These are phyloP conservation scores for Fomitiporia mediterranea DNA, from an alignment of 1,284 basidiomycete species.

Conservation along the genomic window DNA sequence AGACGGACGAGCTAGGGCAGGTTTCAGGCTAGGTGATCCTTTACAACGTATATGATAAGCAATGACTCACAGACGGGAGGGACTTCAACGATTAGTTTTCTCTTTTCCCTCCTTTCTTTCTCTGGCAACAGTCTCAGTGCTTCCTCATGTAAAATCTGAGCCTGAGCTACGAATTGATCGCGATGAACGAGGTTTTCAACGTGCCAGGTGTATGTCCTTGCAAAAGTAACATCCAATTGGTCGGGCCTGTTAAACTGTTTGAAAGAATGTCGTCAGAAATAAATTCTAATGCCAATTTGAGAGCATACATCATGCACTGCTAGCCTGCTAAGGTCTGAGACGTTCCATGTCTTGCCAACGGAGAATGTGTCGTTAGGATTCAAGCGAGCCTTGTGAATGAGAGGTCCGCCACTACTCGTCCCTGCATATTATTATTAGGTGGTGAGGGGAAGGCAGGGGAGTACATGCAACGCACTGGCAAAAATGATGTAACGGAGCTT, in stretches of 20 bases:
- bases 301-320: slow-evolving; percentile 68
- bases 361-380: slow-evolving; percentile 96
- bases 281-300: neutral
- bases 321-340: slow-evolving; percentile 76
- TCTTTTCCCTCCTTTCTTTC: too few species aligned
- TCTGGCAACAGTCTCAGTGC: too few species aligned
- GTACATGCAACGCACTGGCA: slow-evolving; percentile 62
- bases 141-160: slow-evolving; percentile 12
- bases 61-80: too few species aligned
- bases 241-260: slow-evolving; percentile 2
- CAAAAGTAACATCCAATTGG: slow-evolving; percentile 19
- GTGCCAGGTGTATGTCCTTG: slow-evolving; percentile 19
- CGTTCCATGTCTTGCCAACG: slow-evolving; percentile 95
- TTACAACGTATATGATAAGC: slow-evolving; percentile 10
- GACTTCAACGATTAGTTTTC: too few species aligned
- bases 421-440: slow-evolving; percentile 42
- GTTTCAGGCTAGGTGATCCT: neutral
- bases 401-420: slow-evolving; percentile 58
- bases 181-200: slow-evolving; percentile 16
- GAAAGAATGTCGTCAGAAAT: neutral
- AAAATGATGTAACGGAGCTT: slow-evolving; percentile 87
- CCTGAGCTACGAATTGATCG: slow-evolving; percentile 9
- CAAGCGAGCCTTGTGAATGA: slow-evolving; percentile 93
- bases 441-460: slow-evolving; percentile 3
- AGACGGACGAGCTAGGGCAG: slow-evolving; percentile 3